Evolutionary conservation across 2,329 filamentous ascomycete genomes (phyloP).

Genomic region (Sporothrix inflata): DNA sequence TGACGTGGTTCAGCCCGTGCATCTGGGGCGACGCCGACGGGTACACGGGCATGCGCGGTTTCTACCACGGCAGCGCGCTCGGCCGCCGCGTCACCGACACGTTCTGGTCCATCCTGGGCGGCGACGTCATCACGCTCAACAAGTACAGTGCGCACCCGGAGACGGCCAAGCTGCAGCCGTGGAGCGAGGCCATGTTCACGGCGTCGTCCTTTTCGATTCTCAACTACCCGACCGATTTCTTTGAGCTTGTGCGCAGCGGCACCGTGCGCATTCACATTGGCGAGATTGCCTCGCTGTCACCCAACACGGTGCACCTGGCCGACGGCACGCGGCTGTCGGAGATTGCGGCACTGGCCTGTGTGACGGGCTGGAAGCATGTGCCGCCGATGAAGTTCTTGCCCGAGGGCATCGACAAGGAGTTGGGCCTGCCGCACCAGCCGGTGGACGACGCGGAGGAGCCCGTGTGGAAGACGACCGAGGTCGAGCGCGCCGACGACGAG

Average conservation of each 20-base stretch:
- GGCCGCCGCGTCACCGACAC: slow-evolving; percentile 58
- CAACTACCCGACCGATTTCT: slow-evolving; percentile 62
- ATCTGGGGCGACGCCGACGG: slow-evolving; percentile 70
- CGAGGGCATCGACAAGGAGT: slow-evolving; percentile 48
- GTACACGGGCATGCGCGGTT: slow-evolving; percentile 55
- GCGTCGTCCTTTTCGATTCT: slow-evolving; percentile 61
- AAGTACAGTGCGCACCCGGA: slow-evolving; percentile 59
- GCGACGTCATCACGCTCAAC: slow-evolving; percentile 58
- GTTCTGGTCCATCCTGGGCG: slow-evolving; percentile 62
- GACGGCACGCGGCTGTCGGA: slow-evolving; percentile 55
- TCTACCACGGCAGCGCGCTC: slow-evolving; percentile 61
- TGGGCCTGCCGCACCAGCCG: slow-evolving; percentile 53
- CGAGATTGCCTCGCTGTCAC: slow-evolving; percentile 53
- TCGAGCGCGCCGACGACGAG: slow-evolving; percentile 53
- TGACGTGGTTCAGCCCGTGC: slow-evolving; percentile 77
- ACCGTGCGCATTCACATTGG: slow-evolving; percentile 56
- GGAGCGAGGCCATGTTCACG: slow-evolving; percentile 55
- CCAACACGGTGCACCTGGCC: slow-evolving; percentile 54
- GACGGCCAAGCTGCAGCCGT: slow-evolving; percentile 57
- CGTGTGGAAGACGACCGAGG: slow-evolving; percentile 45
- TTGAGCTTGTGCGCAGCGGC: slow-evolving; percentile 58
- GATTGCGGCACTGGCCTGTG: slow-evolving; percentile 51
- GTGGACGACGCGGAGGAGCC: slow-evolving; percentile 35
- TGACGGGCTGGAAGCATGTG: slow-evolving; percentile 62
- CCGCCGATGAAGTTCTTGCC: slow-evolving; percentile 58